Percentiles rank a stretch among this genome's conserved stretches.
Evolutionary conservation across 441 rosid genomes (phyloP).

Genomic region (Euphorbia celastroides): DNA sequence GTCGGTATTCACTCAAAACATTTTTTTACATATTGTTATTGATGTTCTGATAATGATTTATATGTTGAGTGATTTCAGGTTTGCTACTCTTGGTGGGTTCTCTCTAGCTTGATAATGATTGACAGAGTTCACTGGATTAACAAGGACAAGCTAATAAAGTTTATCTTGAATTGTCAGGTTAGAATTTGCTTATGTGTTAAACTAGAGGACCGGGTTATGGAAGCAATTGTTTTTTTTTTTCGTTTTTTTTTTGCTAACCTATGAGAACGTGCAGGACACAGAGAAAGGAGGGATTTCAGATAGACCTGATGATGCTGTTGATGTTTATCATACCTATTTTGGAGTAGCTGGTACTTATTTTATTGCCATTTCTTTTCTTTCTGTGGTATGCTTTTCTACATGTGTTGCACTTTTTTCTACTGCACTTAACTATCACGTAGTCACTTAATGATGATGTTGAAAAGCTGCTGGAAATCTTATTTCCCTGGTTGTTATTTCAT

Average conservation of each 20-base stretch:
- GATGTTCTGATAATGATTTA: constrained; percentile 25
- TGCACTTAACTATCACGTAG: not conserved
- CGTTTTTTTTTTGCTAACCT: no score
- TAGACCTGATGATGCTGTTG: constrained; percentile 88
- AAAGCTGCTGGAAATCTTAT: no score
- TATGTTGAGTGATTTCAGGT: constrained; percentile 48
- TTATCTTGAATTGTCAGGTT: constrained; percentile 84
- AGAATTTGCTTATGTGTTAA: constrained; percentile 10
- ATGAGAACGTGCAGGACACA: constrained; percentile 66
- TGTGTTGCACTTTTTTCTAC: not conserved
- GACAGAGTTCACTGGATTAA: constrained; percentile 88
- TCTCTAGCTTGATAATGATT: constrained; percentile 83
- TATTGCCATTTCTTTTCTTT: not conserved
- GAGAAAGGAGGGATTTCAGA: constrained; percentile 92
- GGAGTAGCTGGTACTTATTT: constrained; percentile 76
- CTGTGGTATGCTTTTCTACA: not conserved
- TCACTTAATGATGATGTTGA: no score
- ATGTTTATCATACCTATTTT: constrained; percentile 82
- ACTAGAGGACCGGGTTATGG: not conserved
- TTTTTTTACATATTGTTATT: constrained; percentile 27
- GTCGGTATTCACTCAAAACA: constrained; percentile 38
- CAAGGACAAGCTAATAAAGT: constrained; percentile 67
- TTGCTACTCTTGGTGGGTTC: constrained; percentile 99
- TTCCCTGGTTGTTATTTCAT: not conserved
- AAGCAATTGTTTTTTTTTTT: no score